These are phyloP conservation scores for Ceriops decandra DNA, from an alignment of 345 rosid species.

Conservation along the genomic window DNA sequence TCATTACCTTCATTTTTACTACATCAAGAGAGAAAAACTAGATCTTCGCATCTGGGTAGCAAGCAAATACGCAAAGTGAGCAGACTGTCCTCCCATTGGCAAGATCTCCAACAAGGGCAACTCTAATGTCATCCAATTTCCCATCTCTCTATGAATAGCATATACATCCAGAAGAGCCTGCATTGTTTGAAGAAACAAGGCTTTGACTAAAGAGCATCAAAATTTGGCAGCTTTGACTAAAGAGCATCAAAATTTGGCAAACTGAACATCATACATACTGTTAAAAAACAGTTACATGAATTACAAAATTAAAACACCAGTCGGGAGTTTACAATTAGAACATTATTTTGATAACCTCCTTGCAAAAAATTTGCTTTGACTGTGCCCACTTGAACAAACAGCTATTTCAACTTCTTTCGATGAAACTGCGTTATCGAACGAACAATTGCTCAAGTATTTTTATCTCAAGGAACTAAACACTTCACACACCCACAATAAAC, in stretches of 20 bases:
- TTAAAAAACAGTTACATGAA: too few species aligned
- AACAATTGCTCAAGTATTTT: too few species aligned
- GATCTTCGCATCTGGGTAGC: conserved; percentile 80
- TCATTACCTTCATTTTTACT: conserved; percentile 84
- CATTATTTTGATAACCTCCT: too few species aligned
- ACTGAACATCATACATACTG: not conserved
- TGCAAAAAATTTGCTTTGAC: too few species aligned
- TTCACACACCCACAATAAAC: too few species aligned
- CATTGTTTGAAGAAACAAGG: not conserved
- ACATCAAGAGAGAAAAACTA: conserved; percentile 81
- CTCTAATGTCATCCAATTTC: conserved; percentile 81
- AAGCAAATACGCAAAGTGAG: conserved; percentile 83
- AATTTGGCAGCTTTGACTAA: not conserved
- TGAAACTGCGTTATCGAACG: too few species aligned
- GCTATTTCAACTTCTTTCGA: too few species aligned
- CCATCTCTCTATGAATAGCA: conserved; percentile 81
- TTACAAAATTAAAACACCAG: too few species aligned
- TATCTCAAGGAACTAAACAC: too few species aligned
- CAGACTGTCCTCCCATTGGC: conserved; percentile 94
- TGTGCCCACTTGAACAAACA: too few species aligned
- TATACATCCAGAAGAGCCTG: conserved; percentile 93
- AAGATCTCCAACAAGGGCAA: conserved; percentile 94
- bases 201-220: not conserved
- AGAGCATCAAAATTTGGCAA: not conserved
- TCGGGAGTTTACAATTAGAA: too few species aligned